Base-by-base conservation (phyloP, 345 rosid species). In the Barbarea vulgaris region DNA sequence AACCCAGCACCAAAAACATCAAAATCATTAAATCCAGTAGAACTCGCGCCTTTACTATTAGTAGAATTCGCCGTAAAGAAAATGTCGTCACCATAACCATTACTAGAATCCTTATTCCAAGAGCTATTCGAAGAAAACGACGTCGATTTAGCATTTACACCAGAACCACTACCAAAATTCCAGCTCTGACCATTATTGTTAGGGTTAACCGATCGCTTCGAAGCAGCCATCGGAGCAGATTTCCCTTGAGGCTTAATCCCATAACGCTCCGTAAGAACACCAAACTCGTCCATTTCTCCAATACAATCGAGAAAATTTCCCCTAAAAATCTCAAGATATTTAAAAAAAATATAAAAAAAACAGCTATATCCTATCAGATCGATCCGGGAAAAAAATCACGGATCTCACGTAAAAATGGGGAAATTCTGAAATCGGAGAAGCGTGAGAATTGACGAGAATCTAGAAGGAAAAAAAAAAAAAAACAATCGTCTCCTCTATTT, bases 181-280 rank as follows among this genome's bases (percentile, higher is more conserved):
- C 80, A 67, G 73, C 81, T 52, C 53, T 70, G 76, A 1, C 37
- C 59, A 72, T 51, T 64, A 57, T 53, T 44, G 64, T 53, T 50
- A 46, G 64, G 56, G 72, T 71, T 56, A 67, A 41, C 24, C 7
- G 89, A 42, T 9, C 81, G 85, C 69, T 85, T 94, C 2, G 87
- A 80, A 19, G 85, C 83, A 7, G 93, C 87, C 95, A 91, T 91
- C 1, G 96, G 96, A 78, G 93, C 87, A 37, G 97, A 86, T 84
- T 90, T 91, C 1, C 96, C 96, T 74, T 90, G 97, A 3, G 91
- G 89, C 63, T 91, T 94, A 15, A 94, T 68, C 63, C 98, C 97
- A 44, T 76, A 90, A 17, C 87, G 84, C 85, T 91, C 91, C 60
- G 98, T 94, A 19, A 91, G 81, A 22, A 86, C 91, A 55, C 93